These are phyloP conservation scores for Lactarius hatsudake DNA, from an alignment of 768 basidiomycete species.

Conservation along the genomic window DNA sequence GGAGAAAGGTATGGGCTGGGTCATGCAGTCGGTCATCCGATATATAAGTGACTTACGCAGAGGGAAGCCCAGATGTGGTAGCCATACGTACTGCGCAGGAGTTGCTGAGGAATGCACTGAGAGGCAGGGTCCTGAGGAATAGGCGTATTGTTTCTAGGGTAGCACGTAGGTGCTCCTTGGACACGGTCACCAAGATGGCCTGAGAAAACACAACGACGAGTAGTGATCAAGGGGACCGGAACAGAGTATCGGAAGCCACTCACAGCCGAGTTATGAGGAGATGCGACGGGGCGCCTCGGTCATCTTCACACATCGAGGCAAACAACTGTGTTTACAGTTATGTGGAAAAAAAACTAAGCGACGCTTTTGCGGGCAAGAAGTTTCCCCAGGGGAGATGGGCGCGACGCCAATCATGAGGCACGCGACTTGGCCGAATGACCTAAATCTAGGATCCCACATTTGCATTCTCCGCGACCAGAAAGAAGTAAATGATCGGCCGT, in stretches of 20 bases:
- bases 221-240: conserved; percentile 27
- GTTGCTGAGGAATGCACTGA: not conserved
- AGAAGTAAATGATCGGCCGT: conserved; percentile 26
- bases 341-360: conserved; percentile 20
- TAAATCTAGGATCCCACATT: conserved; percentile 21
- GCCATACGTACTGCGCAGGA: conserved; percentile 4
- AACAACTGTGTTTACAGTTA: conserved; percentile 18
- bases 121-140: conserved; percentile 3
- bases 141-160: conserved; percentile 18
- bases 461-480: conserved; percentile 20
- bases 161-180: conserved; percentile 19
- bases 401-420: conserved; percentile 26
- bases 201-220: conserved; percentile 3
- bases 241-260: conserved; percentile 4
- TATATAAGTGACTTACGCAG: conserved; percentile 20
- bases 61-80: conserved; percentile 9
- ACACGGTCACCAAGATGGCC: conserved; percentile 27
- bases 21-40: not conserved
- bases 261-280: conserved; percentile 23
- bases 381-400: conserved; percentile 18
- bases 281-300: conserved; percentile 15
- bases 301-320: conserved; percentile 18
- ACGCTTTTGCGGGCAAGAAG: conserved; percentile 17
- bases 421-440: conserved; percentile 15
- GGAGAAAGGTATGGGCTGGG: not conserved